Evolutionary conservation across 441 rosid genomes (phyloP).

Genomic region (Gossypium gossypioides): DNA sequence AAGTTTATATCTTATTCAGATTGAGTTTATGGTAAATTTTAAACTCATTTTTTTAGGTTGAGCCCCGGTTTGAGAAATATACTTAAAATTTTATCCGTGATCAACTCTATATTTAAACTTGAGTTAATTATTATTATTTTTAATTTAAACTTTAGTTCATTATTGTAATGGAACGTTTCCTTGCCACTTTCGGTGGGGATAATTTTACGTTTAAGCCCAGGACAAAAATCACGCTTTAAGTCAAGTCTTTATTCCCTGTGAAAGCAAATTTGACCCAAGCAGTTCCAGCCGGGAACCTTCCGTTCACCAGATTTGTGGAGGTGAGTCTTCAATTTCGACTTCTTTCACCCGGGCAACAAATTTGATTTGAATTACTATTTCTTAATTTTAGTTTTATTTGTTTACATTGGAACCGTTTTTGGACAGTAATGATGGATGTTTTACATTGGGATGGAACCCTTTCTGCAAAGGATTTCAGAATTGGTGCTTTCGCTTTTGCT

Average conservation of each 20-base stretch:
- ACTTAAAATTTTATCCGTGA: too few species aligned
- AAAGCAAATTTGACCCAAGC: neutral
- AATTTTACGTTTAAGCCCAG: too few species aligned
- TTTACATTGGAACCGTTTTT: neutral
- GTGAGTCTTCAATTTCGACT: neutral
- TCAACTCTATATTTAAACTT: too few species aligned
- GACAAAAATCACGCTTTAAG: neutral
- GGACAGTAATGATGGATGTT: slow-evolving; percentile 14
- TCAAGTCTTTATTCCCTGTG: neutral
- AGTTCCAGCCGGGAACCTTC: neutral
- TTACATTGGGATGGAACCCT: slow-evolving; percentile 52
- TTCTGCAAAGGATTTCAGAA: slow-evolving; percentile 32
- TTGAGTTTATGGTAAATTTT: too few species aligned
- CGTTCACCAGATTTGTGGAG: neutral
- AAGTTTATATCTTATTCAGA: too few species aligned
- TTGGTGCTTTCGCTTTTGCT: slow-evolving; percentile 42
- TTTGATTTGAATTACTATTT: neutral
- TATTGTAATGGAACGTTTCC: too few species aligned
- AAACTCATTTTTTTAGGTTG: too few species aligned
- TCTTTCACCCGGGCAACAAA: neutral
- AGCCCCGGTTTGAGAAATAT: too few species aligned
- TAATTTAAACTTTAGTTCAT: too few species aligned
- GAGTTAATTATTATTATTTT: too few species aligned
- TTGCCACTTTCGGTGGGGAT: too few species aligned
- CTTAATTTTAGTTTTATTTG: neutral